Evolutionary conservation across 1,139 yeast species (phyloP), one percentile per base, ranked within the genome.

Genomic region (Insectozyma bohioensis): DNA sequence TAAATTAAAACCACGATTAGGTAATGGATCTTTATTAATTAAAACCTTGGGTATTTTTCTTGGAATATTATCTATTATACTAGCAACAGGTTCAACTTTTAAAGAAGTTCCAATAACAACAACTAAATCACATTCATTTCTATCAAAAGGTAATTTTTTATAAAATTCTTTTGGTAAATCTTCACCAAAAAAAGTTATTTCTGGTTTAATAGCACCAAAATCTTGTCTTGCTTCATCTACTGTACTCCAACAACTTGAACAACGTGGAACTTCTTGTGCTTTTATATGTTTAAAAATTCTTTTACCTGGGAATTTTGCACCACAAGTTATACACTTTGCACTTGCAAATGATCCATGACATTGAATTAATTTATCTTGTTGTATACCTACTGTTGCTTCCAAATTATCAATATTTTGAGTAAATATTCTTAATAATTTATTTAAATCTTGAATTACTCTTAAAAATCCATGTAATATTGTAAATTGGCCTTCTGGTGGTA

Each of bases 301-400:
- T 37, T 75, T 78, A 10, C 97, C 97, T 2, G 76, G 72, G 6
- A 80, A 76, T 49, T 72, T 66, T 54, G 73, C 74, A 33, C 75
- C 72, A 52, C 97, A 90, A 2, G 94, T 80, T 19, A 81, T 73
- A 54, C 97, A 90, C 3, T 90, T 78, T 6, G 95, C 96, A 1
- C 76, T 72, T 0, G 95, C 95, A 60, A 90, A 88, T 2, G 95
- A 85, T 1, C 97, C 97, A 57, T 90, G 97, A 51, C 97, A 90
- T 56, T 88, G 97, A 12, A 90, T 85, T 39, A 85, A 57, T 47
- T 78, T 81, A 3, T 81, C 86, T 1, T 70, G 62, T 4, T 66
- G 56, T 3, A 90, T 71, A 1, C 97, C 97, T 0, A 86, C 95
- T 46, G 77, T 75, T 16, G 80, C 75, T 59, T 90, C 97, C 39